Conservation (phyloP, 2,329 filamentous ascomycete species). For the Trichophyton rubrum region DNA sequence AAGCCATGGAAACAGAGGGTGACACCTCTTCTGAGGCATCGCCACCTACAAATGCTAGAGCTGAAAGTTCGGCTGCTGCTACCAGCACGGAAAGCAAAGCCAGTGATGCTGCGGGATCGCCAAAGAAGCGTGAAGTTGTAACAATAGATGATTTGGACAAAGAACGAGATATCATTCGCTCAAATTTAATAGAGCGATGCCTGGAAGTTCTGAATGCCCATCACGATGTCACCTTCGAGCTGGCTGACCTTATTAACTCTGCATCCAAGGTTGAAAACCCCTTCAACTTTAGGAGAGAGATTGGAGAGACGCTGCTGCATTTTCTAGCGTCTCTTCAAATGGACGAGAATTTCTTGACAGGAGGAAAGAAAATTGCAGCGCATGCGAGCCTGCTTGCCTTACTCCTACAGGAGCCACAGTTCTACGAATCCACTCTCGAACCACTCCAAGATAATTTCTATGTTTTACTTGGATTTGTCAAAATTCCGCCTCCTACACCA, state of each 20-base stretch:
- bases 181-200: slow-evolving; percentile 74
- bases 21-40: slow-evolving; percentile 28
- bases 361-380: slow-evolving; percentile 64
- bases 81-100: slow-evolving; percentile 17
- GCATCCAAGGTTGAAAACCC: slow-evolving; percentile 53
- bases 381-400: slow-evolving; percentile 86
- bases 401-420: slow-evolving; percentile 67
- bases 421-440: slow-evolving; percentile 64
- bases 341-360: slow-evolving; percentile 43
- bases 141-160: slow-evolving; percentile 71
- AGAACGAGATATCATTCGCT: slow-evolving; percentile 58
- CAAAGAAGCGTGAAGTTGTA: slow-evolving; percentile 23
- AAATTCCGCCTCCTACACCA: slow-evolving; percentile 41
- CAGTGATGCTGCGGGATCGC: slow-evolving; percentile 13
- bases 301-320: slow-evolving; percentile 70
- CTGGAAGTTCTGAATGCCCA: slow-evolving; percentile 83
- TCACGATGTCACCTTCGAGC: slow-evolving; percentile 76
- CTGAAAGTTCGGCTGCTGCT: slow-evolving; percentile 9
- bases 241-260: slow-evolving; percentile 72
- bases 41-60: slow-evolving; percentile 23
- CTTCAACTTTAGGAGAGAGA: slow-evolving; percentile 51
- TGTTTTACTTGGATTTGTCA: slow-evolving; percentile 67
- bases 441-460: slow-evolving; percentile 65
- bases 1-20: slow-evolving; percentile 25
- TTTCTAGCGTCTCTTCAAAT: slow-evolving; percentile 60